Evolutionary conservation across 1,284 basidiomycete genomes (phyloP), one percentile per base, ranked within the genome.

Genomic region (Puccinia hordei): DNA sequence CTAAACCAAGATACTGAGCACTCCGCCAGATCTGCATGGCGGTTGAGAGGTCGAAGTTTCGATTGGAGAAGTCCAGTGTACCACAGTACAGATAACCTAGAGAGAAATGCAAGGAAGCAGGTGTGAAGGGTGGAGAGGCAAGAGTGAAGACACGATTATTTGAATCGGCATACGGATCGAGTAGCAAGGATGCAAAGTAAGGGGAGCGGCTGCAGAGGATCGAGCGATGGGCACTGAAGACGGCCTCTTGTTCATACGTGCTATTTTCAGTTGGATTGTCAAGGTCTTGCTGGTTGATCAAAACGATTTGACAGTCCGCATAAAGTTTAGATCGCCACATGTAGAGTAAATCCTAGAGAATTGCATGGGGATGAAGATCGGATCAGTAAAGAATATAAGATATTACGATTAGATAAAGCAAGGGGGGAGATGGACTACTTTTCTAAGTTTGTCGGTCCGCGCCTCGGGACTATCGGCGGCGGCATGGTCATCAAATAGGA

Each of bases 311-410:
- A 22, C 95, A 90, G 86, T 98, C 95, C 1, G 93, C 92, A 86
- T 95, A 98, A 17, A 98, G 90, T 78, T 94, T 90, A 22, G 92
- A 93, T 38, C 94, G 88, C 95, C 95, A 97, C 93, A 95, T 95
- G 88, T 92, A 97, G 38, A 95, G 93, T 46, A 97, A 88, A 85
- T 97, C 95, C 86, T 94, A 92, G 49, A 69, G 13, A 12, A 30
- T 22, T 30, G 33, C 44, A 24, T 8, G 66, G 38, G 12, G 19
- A 35, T 41, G 15, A 72, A 27, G 35, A 22, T n/a, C 46, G 9
- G n/a, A n/a, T n/a, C n/a, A n/a, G n/a, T n/a, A n/a, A n/a, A n/a
- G n/a, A n/a, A n/a, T n/a, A n/a, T n/a, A n/a, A n/a, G n/a, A n/a
- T n/a, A n/a, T n/a, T n/a, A n/a, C n/a, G n/a, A n/a, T n/a, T n/a